Conservation (phyloP, 352 stramenopile genomes). For the Phytophthora megakarya region DNA sequence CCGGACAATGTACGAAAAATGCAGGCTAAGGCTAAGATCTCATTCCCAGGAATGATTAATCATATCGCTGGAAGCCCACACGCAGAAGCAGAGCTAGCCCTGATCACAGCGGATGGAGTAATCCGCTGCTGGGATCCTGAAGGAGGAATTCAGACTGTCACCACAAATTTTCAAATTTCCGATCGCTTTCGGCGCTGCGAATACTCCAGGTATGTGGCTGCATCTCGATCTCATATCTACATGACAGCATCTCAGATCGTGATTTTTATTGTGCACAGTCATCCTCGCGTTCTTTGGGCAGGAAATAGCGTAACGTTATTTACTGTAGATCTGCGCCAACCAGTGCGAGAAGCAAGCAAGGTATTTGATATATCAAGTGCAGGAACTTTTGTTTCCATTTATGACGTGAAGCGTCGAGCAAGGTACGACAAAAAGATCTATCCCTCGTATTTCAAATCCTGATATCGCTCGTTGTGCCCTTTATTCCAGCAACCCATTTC, state of each 20-base stretch:
- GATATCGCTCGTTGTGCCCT: constrained; percentile 1
- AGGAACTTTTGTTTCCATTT: constrained; percentile 52
- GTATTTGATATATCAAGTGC: constrained; percentile 60
- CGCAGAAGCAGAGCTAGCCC: constrained; percentile 57
- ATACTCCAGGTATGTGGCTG: constrained; percentile 62
- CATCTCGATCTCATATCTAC: background rate
- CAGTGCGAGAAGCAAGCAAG: constrained; percentile 31
- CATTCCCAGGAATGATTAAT: constrained; percentile 59
- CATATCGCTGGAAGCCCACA: constrained; percentile 74
- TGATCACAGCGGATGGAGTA: constrained; percentile 52
- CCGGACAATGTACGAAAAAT: constrained; percentile 34
- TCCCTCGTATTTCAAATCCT: background rate
- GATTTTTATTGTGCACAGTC: constrained; percentile 36
- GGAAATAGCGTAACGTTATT: constrained; percentile 47
- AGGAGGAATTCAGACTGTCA: constrained; percentile 44
- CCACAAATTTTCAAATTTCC: constrained; percentile 22
- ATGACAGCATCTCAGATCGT: background rate
- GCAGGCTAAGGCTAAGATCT: constrained; percentile 49
- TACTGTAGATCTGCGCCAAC: constrained; percentile 58
- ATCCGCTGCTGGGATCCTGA: constrained; percentile 59
- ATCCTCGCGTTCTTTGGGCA: constrained; percentile 75
- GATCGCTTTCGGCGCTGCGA: constrained; percentile 66
- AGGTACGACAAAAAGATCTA: constrained; percentile 34
- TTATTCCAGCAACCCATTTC: constrained; percentile 60
- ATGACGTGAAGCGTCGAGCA: constrained; percentile 62